phyloP scores from a whole-genome alignment of 192 early-diverging fungal species.

The Fimicolochytrium jonesii region DNA sequence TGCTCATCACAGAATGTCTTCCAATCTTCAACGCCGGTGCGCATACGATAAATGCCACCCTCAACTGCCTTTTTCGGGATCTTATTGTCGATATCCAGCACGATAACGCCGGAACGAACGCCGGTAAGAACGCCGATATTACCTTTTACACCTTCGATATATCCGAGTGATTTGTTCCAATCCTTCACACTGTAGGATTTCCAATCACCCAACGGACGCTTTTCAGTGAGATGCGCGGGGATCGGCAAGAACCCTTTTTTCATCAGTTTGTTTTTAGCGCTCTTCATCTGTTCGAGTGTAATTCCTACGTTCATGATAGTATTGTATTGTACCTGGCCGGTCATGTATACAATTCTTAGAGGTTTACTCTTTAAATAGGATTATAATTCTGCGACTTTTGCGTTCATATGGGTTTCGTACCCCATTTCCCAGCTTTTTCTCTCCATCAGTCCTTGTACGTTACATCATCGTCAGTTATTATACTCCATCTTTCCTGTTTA shows the following conservation, averaged over 20 bases:
- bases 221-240: background rate
- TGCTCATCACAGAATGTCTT: background rate
- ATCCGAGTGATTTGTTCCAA: background rate
- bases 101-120: background rate
- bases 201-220: slow-evolving; percentile 7
- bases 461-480: background rate
- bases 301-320: no score
- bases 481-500: background rate
- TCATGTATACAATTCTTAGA: no score
- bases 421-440: no score
- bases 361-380: no score
- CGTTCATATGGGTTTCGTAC: no score
- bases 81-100: slow-evolving; percentile 13
- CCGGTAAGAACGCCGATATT: slow-evolving; percentile 13
- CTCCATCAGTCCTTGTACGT: background rate
- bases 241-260: slow-evolving; percentile 10
- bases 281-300: slow-evolving; percentile 3
- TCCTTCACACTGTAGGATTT: slow-evolving; percentile 1
- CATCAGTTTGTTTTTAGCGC: slow-evolving; percentile 9
- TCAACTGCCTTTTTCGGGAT: background rate
- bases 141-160: background rate
- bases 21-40: slow-evolving; percentile 9
- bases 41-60: background rate
- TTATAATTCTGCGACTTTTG: no score
- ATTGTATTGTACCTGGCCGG: no score